Base-by-base conservation (phyloP, 495 filamentous ascomycete species). In the Daldinia bambusicola region DNA sequence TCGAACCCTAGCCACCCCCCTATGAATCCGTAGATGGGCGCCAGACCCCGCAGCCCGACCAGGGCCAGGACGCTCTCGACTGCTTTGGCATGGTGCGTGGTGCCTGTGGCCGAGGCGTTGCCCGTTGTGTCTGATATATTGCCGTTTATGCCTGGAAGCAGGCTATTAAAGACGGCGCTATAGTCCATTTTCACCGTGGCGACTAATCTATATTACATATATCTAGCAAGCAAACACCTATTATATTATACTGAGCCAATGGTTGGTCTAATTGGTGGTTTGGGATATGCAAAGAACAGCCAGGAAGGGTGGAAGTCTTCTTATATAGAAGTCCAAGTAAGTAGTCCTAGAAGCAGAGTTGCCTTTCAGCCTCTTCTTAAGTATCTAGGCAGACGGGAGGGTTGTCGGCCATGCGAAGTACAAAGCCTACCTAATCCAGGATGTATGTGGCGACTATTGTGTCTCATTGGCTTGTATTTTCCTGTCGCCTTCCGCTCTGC, bases 1-100 rank as follows among this genome's bases (percentile, higher is more conserved):
- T 84, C 80, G 20, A 83, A 45, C 26, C 81, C 82, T 4, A 84
- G 65, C 45, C 65, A 67, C 22, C 52, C 72, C 13, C 79, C 80
- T 8, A 77, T 38, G 18, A 75, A 61, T 10, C 63, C 63, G 41
- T 78, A 74, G 12, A 76, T 34, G 8, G 74, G 74, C 10, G 55
- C 66, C 10, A 79, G 45, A 6, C 69, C 63, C 7, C 65, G 48
- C 30, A 77, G 58, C 0, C 74, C 74, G 31, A 72, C 65, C 30
- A 67, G 75, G 20, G 60, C 63, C 6, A 72, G 67, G 43, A 80
- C 56, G 55, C 72, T 73, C 55, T 80, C 70, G 26, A 81, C 62
- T 43, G 77, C 26, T 65, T 72, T 67, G 4, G 41, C 53, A 32
- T 69, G 56, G 12, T 59, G 38, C 22, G 55, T 61, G 36, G 56